Conservation (phyloP, 129 eudicot species). For the Kitagawia praeruptora region DNA sequence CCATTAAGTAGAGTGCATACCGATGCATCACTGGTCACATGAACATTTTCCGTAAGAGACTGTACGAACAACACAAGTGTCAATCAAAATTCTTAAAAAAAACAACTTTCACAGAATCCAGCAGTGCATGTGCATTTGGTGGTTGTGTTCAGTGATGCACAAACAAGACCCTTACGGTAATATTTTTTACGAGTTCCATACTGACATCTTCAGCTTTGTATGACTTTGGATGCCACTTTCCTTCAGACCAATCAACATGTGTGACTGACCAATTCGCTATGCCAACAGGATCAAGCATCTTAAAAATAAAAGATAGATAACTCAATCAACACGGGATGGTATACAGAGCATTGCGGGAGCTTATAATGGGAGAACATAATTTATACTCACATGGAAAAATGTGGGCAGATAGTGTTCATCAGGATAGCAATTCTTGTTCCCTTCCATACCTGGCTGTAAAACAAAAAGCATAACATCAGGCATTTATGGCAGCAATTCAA, state of each 20-base stretch:
- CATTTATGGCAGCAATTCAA: background rate
- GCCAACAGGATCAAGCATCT: conserved; percentile 90
- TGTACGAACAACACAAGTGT: conserved; percentile 32
- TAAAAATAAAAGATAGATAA: conserved; percentile 14
- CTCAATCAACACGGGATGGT: background rate
- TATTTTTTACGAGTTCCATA: conserved; percentile 48
- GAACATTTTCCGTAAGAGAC: conserved; percentile 63
- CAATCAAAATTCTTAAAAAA: background rate
- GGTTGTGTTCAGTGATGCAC: background rate
- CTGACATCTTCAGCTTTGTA: conserved; percentile 56
- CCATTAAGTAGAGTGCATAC: conserved; percentile 20
- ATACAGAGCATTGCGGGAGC: background rate
- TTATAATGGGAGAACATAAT: background rate
- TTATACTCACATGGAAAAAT: conserved; percentile 51
- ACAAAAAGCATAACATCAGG: conserved; percentile 8
- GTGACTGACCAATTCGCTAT: conserved; percentile 90
- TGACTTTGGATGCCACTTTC: conserved; percentile 91
- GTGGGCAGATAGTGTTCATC: conserved; percentile 96
- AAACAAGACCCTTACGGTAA: conserved; percentile 43
- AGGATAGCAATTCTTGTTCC: conserved; percentile 66
- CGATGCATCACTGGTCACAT: conserved; percentile 63
- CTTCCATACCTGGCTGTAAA: conserved; percentile 80
- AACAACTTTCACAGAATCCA: background rate
- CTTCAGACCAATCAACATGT: conserved; percentile 96
- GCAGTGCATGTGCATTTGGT: background rate